Evolutionary conservation across 106 monocot species (phyloP), one percentile per base, ranked within the genome.

Genomic region (Dioscorea alata): DNA sequence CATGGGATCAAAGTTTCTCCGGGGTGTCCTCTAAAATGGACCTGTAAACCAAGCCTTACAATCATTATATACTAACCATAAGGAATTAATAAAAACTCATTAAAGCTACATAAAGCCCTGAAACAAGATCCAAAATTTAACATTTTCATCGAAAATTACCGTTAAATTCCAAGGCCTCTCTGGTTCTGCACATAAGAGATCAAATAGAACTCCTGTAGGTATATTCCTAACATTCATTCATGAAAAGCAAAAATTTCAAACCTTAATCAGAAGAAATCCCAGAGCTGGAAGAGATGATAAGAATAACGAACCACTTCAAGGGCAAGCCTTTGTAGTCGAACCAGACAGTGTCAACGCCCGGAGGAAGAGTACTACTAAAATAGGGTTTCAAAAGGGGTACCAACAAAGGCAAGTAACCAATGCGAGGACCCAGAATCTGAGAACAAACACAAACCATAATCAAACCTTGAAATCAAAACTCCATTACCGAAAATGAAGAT

Each of bases 151-250:
- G 3, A 28, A 28, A 1, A 28, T 28, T 86, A 96, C 95, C 71
- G 91, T 96, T 73, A 96, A 75, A 62, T 96, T 89, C 95, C 95
- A 96, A 12, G 95, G 95, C 61, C 95, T 84, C 76, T 96, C 95
- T 62, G 95, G 95, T 66, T 91, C 95, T 21, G 88, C 77, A 70
- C 91, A 96, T 67, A 96, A 71, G 68, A 96, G 86, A 80, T 96
- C 95, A 82, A 91, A 91, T 23, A 96, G 88, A 84, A 96, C 91
- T 20, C 95, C 95, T 63, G 82, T 96, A 16, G 95, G 95, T 70
- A 96, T 78, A 68, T 91, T 76, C 95, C 95, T 96, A 72, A 64
- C 22, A 73, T 23, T 59, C 66, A 12, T n/a, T n/a, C n/a, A 56
- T 66, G 60, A 31, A n/a, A 42, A 54, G 42, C 64, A 32, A 33